Conservation (phyloP, 768 basidiomycete genomes). For the Termitomyces sp. region DNA sequence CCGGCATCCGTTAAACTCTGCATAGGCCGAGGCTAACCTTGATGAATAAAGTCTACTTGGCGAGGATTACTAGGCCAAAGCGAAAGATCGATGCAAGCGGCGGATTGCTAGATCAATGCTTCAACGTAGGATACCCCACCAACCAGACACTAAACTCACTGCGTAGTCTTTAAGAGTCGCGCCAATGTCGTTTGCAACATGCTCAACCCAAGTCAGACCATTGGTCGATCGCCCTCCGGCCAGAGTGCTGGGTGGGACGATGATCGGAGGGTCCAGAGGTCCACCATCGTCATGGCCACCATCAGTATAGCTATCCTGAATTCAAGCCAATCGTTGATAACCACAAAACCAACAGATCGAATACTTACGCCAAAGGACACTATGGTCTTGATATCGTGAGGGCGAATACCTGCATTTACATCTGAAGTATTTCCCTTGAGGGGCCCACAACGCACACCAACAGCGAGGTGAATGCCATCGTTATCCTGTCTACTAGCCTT, state of each 20-base stretch:
- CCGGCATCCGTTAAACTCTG: neutral
- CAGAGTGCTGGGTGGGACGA: conserved; percentile 36
- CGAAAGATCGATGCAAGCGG: conserved; percentile 43
- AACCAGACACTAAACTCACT: conserved; percentile 21
- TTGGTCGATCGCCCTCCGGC: conserved; percentile 53
- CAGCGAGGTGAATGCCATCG: conserved; percentile 40
- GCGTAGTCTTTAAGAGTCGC: conserved; percentile 51
- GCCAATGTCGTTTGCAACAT: conserved; percentile 37
- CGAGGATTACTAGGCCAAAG: conserved; percentile 51
- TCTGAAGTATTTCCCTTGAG: conserved; percentile 38
- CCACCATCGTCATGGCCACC: conserved; percentile 48
- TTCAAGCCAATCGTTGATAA: neutral
- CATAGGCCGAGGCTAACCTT: conserved; percentile 29
- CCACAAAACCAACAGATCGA: neutral
- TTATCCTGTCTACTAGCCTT: conserved; percentile 9
- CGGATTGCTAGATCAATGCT: conserved; percentile 27
- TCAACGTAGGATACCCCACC: neutral
- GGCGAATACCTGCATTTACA: conserved; percentile 44
- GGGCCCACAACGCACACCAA: conserved; percentile 41
- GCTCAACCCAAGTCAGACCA: conserved; percentile 48
- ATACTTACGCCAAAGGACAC: conserved; percentile 47
- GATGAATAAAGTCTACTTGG: conserved; percentile 44
- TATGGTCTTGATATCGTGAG: conserved; percentile 37
- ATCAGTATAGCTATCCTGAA: conserved; percentile 47
- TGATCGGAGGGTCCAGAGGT: conserved; percentile 39